Percentiles rank a stretch among this genome's conserved stretches.
Conservation (phyloP, 495 filamentous ascomycete genomes). For the Terfezia claveryi region DNA sequence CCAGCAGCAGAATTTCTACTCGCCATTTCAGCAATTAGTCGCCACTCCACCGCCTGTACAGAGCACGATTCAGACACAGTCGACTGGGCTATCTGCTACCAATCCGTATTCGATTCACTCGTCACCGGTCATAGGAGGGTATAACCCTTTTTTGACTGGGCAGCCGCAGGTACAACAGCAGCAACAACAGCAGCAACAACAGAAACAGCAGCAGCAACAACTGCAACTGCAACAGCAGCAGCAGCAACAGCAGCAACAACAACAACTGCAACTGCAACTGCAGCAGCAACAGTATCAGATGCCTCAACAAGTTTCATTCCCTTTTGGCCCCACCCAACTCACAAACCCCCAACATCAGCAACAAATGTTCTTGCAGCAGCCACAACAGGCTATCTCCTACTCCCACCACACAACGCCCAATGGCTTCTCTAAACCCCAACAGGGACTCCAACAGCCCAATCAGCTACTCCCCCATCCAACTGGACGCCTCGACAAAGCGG, state of each 20-base stretch:
- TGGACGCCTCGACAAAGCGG: conserved; percentile 45
- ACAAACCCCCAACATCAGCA: background rate
- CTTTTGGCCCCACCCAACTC: background rate
- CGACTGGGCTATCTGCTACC: no score
- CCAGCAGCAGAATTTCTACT: background rate
- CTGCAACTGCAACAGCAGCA: background rate
- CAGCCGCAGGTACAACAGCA: no score
- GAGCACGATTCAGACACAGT: no score
- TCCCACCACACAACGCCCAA: background rate
- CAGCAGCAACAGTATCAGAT: conserved; percentile 14
- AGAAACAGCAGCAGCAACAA: no score
- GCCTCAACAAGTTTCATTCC: background rate
- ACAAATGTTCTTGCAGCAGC: background rate
- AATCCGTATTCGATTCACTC: no score
- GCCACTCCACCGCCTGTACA: no score
- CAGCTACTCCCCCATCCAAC: conserved; percentile 17
- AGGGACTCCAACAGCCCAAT: conserved; percentile 20
- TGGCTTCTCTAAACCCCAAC: background rate
- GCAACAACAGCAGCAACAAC: conserved; percentile 1
- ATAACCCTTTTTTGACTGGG: no score
- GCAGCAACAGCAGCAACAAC: conserved; percentile 19
- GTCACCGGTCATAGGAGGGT: no score
- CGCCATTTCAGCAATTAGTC: no score
- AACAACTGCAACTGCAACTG: conserved; percentile 11
- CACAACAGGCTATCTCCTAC: background rate